Percentiles rank a stretch among this genome's conserved stretches.
Evolutionary conservation across 1,284 basidiomycete genomes (phyloP).

Genomic region (Mycena sp.): DNA sequence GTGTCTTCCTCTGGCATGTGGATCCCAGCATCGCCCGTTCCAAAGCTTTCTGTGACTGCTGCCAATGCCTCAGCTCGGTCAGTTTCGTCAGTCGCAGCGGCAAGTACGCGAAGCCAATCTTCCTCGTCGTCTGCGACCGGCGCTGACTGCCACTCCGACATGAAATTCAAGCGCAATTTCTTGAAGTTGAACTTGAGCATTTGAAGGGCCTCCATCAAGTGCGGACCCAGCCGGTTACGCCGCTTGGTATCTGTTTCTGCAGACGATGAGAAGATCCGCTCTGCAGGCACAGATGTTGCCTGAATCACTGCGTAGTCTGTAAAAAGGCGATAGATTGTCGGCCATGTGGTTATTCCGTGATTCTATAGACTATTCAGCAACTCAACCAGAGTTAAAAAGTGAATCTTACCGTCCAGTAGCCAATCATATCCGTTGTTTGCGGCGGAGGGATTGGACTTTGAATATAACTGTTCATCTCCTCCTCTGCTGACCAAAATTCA

Average conservation of each 20-base stretch:
- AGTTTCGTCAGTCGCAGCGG: background rate
- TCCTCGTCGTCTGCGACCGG: background rate
- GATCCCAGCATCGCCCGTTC: too few species aligned
- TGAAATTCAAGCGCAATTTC: background rate
- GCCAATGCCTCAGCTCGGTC: background rate
- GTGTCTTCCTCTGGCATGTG: too few species aligned
- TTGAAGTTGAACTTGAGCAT: background rate
- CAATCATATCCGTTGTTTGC: background rate
- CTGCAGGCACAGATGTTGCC: too few species aligned
- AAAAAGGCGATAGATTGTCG: background rate
- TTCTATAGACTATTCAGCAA: background rate
- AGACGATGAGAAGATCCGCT: too few species aligned
- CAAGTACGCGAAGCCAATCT: background rate
- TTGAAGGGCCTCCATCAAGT: too few species aligned
- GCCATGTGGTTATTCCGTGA: background rate
- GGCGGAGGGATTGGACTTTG: too few species aligned
- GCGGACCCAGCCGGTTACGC: too few species aligned
- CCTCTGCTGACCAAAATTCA: too few species aligned
- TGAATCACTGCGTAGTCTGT: too few species aligned
- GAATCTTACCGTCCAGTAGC: background rate
- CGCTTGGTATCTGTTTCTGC: too few species aligned
- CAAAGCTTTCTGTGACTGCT: too few species aligned
- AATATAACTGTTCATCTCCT: too few species aligned
- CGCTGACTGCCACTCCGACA: background rate
- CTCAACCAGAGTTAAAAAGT: background rate